These are phyloP conservation scores for Aspergillus fumigatiaffinis DNA, from an alignment of 2,329 filamentous ascomycete species.

Conservation along the genomic window DNA sequence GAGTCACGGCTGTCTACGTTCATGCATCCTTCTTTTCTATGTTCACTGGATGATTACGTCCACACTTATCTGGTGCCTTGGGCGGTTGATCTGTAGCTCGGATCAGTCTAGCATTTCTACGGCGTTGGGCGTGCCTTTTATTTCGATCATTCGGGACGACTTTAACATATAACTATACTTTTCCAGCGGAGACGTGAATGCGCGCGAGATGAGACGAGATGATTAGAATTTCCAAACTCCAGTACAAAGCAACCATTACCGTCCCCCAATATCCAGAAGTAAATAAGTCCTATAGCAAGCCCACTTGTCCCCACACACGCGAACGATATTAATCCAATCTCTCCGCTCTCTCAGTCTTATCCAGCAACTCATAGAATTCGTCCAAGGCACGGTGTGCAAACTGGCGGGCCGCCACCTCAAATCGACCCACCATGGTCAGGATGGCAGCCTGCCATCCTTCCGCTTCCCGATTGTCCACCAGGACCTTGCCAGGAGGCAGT, in stretches of 20 bases:
- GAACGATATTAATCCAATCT: conserved; percentile 12
- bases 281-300: neutral
- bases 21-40: conserved; percentile 2
- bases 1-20: neutral
- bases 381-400: conserved; percentile 7
- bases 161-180: neutral
- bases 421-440: conserved; percentile 16
- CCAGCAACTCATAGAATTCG: conserved; percentile 13
- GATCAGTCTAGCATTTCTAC: conserved; percentile 8
- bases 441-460: conserved; percentile 19
- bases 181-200: neutral
- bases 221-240: neutral
- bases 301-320: neutral
- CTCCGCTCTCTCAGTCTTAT: conserved; percentile 14
- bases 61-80: conserved; percentile 11
- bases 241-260: neutral
- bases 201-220: neutral
- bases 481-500: conserved; percentile 29
- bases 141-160: neutral
- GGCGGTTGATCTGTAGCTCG: neutral
- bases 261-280: neutral
- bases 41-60: conserved; percentile 12
- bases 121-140: conserved; percentile 17
- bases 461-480: conserved; percentile 25
- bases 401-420: conserved; percentile 14